Evolutionary conservation across 83 land plant genomes (phyloP).

Genomic region (Larix sibirica): DNA sequence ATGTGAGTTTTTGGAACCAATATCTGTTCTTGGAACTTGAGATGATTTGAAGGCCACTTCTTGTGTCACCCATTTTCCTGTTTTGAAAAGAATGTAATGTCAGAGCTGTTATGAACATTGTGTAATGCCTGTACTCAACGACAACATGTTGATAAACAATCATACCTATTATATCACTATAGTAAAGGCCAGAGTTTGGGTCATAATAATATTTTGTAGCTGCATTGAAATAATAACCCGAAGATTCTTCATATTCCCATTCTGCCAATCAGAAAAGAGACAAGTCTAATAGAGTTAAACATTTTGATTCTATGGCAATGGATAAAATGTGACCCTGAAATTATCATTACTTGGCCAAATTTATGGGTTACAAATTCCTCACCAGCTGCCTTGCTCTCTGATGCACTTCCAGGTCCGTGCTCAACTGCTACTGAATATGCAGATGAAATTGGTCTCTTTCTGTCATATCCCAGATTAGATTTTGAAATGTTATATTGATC

Average conservation of each 20-base stretch:
- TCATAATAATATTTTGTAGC: constrained; percentile 73
- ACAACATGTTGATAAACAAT: not conserved
- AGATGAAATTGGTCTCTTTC: constrained; percentile 1
- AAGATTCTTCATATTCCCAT: constrained; percentile 70
- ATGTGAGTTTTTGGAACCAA: not conserved
- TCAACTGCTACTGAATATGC: constrained; percentile 5
- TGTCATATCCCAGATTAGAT: not conserved
- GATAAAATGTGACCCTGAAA: not conserved
- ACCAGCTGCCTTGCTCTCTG: constrained; percentile 10
- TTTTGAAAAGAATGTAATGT: not conserved
- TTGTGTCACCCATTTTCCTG: constrained; percentile 64
- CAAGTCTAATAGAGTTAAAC: not conserved
- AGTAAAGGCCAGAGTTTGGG: constrained; percentile 81
- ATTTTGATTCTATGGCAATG: not conserved
- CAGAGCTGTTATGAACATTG: not conserved
- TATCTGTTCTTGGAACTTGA: constrained; percentile 20
- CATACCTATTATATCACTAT: constrained; percentile 76
- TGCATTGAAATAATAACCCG: constrained; percentile 81
- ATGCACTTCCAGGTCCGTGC: constrained; percentile 10
- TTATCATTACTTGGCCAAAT: not conserved
- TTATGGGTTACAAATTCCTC: not conserved
- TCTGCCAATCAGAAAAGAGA: constrained; percentile 40
- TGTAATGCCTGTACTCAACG: not conserved
- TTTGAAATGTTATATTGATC: constrained; percentile 16
- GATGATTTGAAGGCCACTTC: constrained; percentile 40